Evolutionary conservation across 805 yeast species (phyloP).

Genomic region (Clavispora phyllophila): DNA sequence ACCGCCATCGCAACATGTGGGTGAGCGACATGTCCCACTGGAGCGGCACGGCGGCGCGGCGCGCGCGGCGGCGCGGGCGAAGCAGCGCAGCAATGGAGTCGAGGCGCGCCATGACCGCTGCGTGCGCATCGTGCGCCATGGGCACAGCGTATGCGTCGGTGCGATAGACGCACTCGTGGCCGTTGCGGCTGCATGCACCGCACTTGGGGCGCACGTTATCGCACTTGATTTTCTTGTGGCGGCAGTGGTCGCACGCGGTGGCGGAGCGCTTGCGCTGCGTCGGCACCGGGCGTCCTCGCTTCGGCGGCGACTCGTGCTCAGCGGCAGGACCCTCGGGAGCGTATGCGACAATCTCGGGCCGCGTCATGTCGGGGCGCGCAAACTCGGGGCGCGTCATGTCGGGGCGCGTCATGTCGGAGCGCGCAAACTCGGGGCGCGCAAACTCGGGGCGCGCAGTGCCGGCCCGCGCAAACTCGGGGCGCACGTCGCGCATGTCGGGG

Average conservation of each 20-base stretch:
- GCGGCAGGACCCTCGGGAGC: neutral
- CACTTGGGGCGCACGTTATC: conserved; percentile 33
- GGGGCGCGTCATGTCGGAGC: neutral
- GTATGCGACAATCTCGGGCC: neutral
- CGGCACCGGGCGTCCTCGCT: neutral
- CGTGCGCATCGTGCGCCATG: neutral
- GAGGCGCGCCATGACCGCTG: neutral
- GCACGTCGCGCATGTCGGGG: neutral
- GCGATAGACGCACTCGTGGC: conserved; percentile 26
- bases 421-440: neutral
- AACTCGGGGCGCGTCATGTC: neutral
- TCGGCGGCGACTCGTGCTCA: neutral
- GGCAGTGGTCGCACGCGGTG: conserved; percentile 36
- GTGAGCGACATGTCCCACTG: conserved; percentile 34
- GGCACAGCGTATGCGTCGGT: conserved; percentile 17
- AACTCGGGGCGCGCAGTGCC: neutral
- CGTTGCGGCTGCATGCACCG: conserved; percentile 29
- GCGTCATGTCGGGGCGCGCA: neutral
- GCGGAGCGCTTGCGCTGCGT: conserved; percentile 3
- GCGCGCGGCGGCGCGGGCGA: conserved; percentile 8
- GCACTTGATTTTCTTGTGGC: conserved; percentile 33
- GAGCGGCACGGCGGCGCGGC: neutral
- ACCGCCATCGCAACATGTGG: conserved; percentile 26
- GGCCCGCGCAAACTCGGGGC: neutral
- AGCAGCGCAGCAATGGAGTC: neutral